Conservation (phyloP, 805 yeast genomes). For the Nakazawaea anatomiae region DNA sequence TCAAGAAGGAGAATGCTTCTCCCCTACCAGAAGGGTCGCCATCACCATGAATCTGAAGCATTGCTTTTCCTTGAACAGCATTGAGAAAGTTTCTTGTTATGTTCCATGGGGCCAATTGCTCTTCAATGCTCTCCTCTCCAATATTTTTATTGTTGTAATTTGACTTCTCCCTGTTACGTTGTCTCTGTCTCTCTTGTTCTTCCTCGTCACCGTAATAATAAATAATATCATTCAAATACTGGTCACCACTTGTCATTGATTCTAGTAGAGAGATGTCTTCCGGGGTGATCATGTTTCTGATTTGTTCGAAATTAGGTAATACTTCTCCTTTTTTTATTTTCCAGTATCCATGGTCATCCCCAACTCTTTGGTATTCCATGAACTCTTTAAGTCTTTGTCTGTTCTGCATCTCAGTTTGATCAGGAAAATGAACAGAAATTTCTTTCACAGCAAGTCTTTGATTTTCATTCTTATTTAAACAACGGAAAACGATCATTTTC, state of each 20-base stretch:
- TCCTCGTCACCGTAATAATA: conserved; percentile 38
- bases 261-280: conserved; percentile 86
- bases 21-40: conserved; percentile 95
- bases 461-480: conserved; percentile 67
- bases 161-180: conserved; percentile 6
- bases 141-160: conserved; percentile 9
- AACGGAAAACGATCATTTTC: conserved; percentile 89
- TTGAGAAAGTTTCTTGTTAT: conserved; percentile 84
- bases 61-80: conserved; percentile 95
- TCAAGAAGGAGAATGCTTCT: conserved; percentile 79
- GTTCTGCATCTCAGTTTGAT: conserved; percentile 95
- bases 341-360: conserved; percentile 95
- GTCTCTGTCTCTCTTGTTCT: conserved; percentile 14
- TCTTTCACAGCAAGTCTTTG: conserved; percentile 80
- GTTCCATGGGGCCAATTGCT: conserved; percentile 92
- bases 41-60: conserved; percentile 89
- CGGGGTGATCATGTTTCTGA: conserved; percentile 80
- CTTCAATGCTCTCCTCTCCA: conserved; percentile 59
- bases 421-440: conserved; percentile 89
- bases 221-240: conserved; percentile 75
- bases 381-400: conserved; percentile 93
- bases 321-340: conserved; percentile 66
- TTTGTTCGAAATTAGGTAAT: conserved; percentile 70
- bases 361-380: conserved; percentile 94
- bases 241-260: conserved; percentile 92